phyloP scores from a whole-genome alignment of 495 filamentous ascomycete species.

The Penicillium pulvis region DNA sequence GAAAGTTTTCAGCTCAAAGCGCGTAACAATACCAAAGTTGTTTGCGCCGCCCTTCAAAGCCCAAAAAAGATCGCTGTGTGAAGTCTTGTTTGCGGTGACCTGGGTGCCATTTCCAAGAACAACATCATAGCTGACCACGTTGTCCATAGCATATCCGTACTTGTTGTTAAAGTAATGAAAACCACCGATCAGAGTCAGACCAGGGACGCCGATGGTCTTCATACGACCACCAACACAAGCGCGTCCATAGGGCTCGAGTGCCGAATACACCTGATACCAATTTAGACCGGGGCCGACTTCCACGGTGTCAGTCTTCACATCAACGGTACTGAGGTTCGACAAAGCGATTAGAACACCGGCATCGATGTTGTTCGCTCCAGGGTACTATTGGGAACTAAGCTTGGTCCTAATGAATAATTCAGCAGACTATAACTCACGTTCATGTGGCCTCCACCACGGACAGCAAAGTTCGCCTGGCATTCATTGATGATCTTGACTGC shows the following conservation, averaged over 20 bases:
- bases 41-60: slow-evolving; percentile 44
- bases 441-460: slow-evolving; percentile 41
- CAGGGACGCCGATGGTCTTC: slow-evolving; percentile 44
- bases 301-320: slow-evolving; percentile 20
- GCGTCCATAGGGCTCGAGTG: slow-evolving; percentile 36
- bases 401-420: too few relatives aligned
- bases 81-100: slow-evolving; percentile 24
- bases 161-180: slow-evolving; percentile 45
- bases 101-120: slow-evolving; percentile 35
- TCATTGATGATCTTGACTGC: slow-evolving; percentile 20
- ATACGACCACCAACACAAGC: slow-evolving; percentile 38
- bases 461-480: slow-evolving; percentile 36
- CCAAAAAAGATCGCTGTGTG: slow-evolving; percentile 39
- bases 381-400: slow-evolving; percentile 14
- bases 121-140: slow-evolving; percentile 30
- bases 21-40: slow-evolving; percentile 48
- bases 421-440: slow-evolving; percentile 19
- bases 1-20: slow-evolving; percentile 49
- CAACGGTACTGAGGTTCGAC: slow-evolving; percentile 16
- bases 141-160: slow-evolving; percentile 49
- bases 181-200: slow-evolving; percentile 36
- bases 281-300: slow-evolving; percentile 40
- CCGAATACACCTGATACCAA: slow-evolving; percentile 44
- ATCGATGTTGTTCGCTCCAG: slow-evolving; percentile 35
- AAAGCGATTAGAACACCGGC: slow-evolving; percentile 28